These are phyloP conservation scores for Trichophyton schoenleinii DNA, from an alignment of 2,329 filamentous ascomycete species.

Conservation along the genomic window DNA sequence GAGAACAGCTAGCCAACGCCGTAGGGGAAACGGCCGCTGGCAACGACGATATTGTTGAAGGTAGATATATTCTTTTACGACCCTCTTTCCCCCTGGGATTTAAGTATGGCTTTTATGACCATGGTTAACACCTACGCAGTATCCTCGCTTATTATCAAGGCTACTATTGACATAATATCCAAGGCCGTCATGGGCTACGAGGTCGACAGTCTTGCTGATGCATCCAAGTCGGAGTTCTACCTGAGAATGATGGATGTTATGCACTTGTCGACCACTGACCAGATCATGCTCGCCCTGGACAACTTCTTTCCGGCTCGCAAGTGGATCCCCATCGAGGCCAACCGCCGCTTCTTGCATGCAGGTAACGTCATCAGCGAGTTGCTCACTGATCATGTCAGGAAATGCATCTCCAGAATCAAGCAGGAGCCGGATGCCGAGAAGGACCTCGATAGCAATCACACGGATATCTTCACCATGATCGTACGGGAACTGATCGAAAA, in stretches of 20 bases:
- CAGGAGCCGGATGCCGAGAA: background rate
- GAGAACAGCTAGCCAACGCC: background rate
- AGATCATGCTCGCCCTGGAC: conserved; percentile 3
- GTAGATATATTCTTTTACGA: background rate
- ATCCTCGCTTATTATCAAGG: conserved; percentile 2
- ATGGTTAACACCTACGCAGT: background rate
- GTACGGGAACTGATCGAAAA: background rate
- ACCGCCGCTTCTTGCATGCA: conserved; percentile 4
- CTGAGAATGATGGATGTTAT: background rate
- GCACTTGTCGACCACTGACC: background rate
- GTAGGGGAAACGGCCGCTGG: background rate
- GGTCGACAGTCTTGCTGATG: background rate
- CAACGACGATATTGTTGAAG: background rate
- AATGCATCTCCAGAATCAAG: background rate
- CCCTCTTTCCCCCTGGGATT: too few species aligned
- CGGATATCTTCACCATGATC: conserved; percentile 2
- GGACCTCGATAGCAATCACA: background rate
- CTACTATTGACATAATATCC: conserved; percentile 1
- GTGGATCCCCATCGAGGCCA: conserved; percentile 3
- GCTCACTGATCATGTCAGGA: background rate
- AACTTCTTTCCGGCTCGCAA: background rate
- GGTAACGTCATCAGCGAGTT: background rate
- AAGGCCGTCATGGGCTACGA: conserved; percentile 3
- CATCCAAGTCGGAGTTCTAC: background rate
- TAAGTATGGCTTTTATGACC: background rate